phyloP scores from a whole-genome alignment of 768 basidiomycete species.

The Auriculariales sp. region DNA sequence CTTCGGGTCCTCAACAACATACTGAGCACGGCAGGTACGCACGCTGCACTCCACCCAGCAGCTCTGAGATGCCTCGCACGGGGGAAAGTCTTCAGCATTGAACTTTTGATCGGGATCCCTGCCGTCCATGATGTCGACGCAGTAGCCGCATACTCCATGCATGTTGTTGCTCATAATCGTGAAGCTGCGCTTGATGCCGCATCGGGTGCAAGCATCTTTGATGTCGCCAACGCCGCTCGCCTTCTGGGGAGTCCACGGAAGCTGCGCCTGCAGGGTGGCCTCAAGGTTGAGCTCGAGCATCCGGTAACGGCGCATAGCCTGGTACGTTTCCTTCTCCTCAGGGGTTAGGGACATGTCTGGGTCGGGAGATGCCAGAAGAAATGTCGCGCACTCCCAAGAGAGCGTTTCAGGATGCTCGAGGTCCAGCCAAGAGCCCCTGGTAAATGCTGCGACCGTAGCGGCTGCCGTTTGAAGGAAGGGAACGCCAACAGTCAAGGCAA shows the following conservation, averaged over 20 bases:
- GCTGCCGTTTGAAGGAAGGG: slow-evolving; percentile 15
- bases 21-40: slow-evolving; percentile 13
- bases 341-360: slow-evolving; percentile 11
- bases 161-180: slow-evolving; percentile 15
- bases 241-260: slow-evolving; percentile 16
- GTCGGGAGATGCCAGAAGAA: slow-evolving; percentile 10
- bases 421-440: slow-evolving; percentile 15
- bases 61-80: slow-evolving; percentile 8
- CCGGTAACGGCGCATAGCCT: slow-evolving; percentile 15
- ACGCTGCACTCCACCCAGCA: slow-evolving; percentile 16
- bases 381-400: slow-evolving; percentile 15
- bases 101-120: too few relatives aligned
- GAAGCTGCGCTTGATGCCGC: slow-evolving; percentile 13
- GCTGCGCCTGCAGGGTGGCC: slow-evolving; percentile 7
- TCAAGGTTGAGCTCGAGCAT: slow-evolving; percentile 16
- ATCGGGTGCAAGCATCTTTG: slow-evolving; percentile 12
- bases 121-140: slow-evolving; percentile 4
- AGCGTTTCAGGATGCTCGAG: slow-evolving; percentile 16
- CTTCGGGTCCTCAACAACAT: slow-evolving; percentile 11
- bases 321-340: slow-evolving; percentile 9
- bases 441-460: slow-evolving; percentile 7
- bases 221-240: slow-evolving; percentile 14
- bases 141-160: slow-evolving; percentile 12
- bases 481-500: slow-evolving; percentile 13
- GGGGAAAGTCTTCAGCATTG: background rate